These are phyloP conservation scores for Beauveria pseudobassiana DNA, from an alignment of 2,329 filamentous ascomycete species.

Conservation along the genomic window DNA sequence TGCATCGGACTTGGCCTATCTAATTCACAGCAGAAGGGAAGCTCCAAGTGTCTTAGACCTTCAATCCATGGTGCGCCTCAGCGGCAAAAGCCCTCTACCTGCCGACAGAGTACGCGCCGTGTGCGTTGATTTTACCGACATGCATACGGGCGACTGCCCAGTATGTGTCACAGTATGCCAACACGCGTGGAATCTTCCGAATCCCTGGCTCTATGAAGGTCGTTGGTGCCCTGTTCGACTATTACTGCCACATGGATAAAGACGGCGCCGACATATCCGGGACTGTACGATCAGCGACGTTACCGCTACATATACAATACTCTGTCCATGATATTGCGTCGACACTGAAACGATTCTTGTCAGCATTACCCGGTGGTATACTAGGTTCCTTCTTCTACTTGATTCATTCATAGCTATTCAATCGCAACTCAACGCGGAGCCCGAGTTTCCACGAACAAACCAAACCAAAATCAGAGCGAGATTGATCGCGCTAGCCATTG, in stretches of 20 bases:
- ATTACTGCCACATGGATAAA: constrained; percentile 48
- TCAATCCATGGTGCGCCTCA: constrained; percentile 52
- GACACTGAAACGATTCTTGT: constrained; percentile 58
- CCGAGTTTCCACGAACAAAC: constrained; percentile 45
- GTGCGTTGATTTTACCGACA: constrained; percentile 52
- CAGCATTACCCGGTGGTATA: constrained; percentile 57
- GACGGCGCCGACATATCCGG: constrained; percentile 43
- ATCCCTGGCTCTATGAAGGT: constrained; percentile 51
- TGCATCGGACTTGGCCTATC: constrained; percentile 45
- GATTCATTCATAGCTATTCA: constrained; percentile 56
- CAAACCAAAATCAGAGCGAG: constrained; percentile 51
- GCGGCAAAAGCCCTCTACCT: constrained; percentile 56
- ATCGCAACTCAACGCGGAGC: constrained; percentile 43
- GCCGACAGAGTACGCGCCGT: constrained; percentile 49
- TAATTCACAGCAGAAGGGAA: constrained; percentile 37
- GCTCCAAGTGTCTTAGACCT: constrained; percentile 43
- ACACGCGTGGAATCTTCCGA: constrained; percentile 54
- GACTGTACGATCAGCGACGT: constrained; percentile 50
- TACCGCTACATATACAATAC: constrained; percentile 53
- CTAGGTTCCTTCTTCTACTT: constrained; percentile 56
- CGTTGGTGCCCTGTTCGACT: constrained; percentile 53
- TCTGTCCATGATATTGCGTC: constrained; percentile 59
- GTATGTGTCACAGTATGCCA: constrained; percentile 49
- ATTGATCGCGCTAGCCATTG: constrained; percentile 58
- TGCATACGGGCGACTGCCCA: constrained; percentile 61